These are phyloP conservation scores for Erysimum cheiri DNA, from an alignment of 441 rosid genomes.

Conservation along the genomic window DNA sequence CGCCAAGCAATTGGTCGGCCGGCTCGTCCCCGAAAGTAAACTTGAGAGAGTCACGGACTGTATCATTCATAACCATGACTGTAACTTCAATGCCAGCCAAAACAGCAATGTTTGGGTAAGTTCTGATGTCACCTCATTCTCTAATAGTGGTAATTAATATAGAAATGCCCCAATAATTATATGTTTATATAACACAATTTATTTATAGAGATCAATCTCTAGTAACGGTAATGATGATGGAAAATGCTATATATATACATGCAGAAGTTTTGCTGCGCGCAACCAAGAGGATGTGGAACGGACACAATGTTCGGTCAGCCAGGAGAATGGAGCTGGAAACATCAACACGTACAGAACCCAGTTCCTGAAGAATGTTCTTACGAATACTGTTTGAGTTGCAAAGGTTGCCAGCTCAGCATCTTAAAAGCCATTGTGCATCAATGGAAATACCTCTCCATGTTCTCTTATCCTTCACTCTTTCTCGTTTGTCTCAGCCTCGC, in stretches of 20 bases:
- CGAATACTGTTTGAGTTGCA: conserved; percentile 36
- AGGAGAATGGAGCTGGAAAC: conserved; percentile 44
- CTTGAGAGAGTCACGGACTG: conserved; percentile 13
- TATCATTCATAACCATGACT: conserved; percentile 34
- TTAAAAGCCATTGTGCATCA: conserved; percentile 42
- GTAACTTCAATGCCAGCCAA: conserved; percentile 38
- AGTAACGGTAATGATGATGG: not conserved
- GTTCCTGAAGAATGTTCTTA: conserved; percentile 39
- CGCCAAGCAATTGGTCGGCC: conserved; percentile 31
- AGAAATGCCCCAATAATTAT: too few relatives aligned
- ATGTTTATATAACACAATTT: not conserved
- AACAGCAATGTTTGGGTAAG: conserved; percentile 46
- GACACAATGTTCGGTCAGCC: conserved; percentile 34
- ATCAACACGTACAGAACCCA: conserved; percentile 28
- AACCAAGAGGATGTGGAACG: conserved; percentile 39
- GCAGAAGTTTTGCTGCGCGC: conserved; percentile 40
- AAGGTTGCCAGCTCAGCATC: conserved; percentile 41
- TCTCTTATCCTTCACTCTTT: conserved; percentile 30
- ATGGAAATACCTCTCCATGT: conserved; percentile 39
- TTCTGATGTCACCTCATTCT: not conserved
- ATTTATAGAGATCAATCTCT: not conserved
- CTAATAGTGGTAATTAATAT: too few relatives aligned
- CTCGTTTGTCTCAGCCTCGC: conserved; percentile 27
- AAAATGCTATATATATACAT: not conserved
- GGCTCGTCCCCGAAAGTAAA: conserved; percentile 29